Conservation (phyloP, 495 filamentous ascomycete genomes). For the Lepraria neglecta region DNA sequence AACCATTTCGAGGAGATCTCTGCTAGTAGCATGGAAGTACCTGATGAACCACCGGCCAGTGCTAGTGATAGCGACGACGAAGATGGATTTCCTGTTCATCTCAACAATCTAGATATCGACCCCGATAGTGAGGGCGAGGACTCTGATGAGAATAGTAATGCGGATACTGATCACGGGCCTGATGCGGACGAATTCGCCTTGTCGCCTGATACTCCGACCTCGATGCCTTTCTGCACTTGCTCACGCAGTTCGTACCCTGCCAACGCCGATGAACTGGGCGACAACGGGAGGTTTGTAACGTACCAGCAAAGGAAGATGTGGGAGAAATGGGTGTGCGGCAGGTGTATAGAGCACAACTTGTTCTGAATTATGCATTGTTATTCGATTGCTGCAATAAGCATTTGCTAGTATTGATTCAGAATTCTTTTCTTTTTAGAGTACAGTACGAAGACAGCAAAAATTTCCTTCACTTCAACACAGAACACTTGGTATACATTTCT, state of each 20-base stretch:
- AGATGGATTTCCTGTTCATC: slow-evolving; percentile 26
- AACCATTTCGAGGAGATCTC: slow-evolving; percentile 46
- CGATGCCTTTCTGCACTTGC: slow-evolving; percentile 46
- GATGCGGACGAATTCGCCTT: slow-evolving; percentile 36
- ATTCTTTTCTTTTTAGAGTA: neutral
- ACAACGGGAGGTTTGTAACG: slow-evolving; percentile 50
- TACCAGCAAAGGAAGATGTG: slow-evolving; percentile 51
- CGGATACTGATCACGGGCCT: slow-evolving; percentile 33
- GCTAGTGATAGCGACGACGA: slow-evolving; percentile 36
- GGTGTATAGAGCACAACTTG: slow-evolving; percentile 27
- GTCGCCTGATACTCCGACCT: slow-evolving; percentile 38
- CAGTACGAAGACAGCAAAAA: neutral
- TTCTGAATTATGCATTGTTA: neutral
- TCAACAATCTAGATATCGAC: slow-evolving; percentile 16
- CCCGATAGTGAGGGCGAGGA: slow-evolving; percentile 24
- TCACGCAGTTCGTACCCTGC: slow-evolving; percentile 19
- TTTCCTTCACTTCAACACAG: neutral
- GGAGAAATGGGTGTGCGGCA: slow-evolving; percentile 58
- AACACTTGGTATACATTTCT: neutral
- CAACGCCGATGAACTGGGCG: slow-evolving; percentile 48
- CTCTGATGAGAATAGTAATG: slow-evolving; percentile 27
- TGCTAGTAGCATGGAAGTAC: slow-evolving; percentile 39
- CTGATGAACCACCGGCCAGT: slow-evolving; percentile 37
- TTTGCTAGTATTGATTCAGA: neutral
- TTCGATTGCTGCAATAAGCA: neutral